Evolutionary conservation across 208 protist genomes (phyloP), one percentile per base, ranked within the genome.

Genomic region (Crithidia expoeki): DNA sequence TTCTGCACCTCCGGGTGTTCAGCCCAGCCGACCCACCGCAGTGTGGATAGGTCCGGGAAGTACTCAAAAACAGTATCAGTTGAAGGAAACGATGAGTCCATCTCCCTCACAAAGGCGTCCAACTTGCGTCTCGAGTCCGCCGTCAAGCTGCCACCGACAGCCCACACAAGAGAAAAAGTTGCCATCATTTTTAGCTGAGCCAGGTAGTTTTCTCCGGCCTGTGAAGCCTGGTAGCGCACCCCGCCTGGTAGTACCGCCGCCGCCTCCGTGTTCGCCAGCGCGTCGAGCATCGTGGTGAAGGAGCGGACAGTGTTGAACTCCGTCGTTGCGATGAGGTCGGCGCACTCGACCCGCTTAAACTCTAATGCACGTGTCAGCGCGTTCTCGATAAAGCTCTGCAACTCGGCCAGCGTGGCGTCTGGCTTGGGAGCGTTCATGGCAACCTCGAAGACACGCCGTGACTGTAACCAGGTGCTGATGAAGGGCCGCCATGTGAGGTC

Each of bases 31-130:
- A 86, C 80, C 97, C 98, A 99, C 40, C 83, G 79, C 55, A 96
- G 65, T 38, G 90, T 86, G 32, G 87, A 46, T 1, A 92, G 32
- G 79, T 99, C 97, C 9, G 98, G 92, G 72, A 89, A 98, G 85
- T 99, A 99, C 80, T 99, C 98, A 81, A 98, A 99, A 27, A 99
- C 93, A 16, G 98, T 99, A 67, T 98, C 96, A 68, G 92, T 95
- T 33, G 89, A 89, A 2, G 98, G 98, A 66, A 99, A 98, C 32
- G 90, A 90, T 14, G 94, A 85, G 63, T 99, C 98, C 53, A 98
- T 74, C 76, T 99, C 97, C 34, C 98, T 91, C 9, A 99, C 75
- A 74, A 95, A 96, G 21, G 94, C 76, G 72, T 99, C 92, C 21
- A 98, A 74, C 78, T 98, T 97, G 58, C 95, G 93, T 27, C 95